These are phyloP conservation scores for Penicillium canescens DNA, from an alignment of 495 filamentous ascomycete species.

Conservation along the genomic window DNA sequence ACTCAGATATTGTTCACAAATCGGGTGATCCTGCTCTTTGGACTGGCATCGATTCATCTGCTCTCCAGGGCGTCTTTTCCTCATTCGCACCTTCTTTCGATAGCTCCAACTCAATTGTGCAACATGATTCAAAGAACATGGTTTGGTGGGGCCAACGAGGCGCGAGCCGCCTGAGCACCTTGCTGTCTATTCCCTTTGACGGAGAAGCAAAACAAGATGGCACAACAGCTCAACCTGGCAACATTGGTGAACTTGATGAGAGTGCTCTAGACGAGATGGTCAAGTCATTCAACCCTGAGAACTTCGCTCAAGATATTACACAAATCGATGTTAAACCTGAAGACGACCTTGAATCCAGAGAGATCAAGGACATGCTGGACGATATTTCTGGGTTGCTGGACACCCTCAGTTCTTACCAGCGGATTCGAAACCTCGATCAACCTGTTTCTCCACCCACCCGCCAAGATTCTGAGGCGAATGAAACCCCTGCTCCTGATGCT, in stretches of 20 bases:
- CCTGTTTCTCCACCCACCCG: constrained; percentile 27
- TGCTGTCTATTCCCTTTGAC: constrained; percentile 44
- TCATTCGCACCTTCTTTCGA: constrained; percentile 85
- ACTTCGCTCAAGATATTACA: constrained; percentile 29
- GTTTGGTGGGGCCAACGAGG: constrained; percentile 90
- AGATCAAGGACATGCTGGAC: constrained; percentile 69
- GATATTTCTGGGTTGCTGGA: constrained; percentile 84
- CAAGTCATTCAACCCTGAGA: constrained; percentile 45
- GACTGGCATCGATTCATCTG: constrained; percentile 45
- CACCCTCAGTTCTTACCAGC: constrained; percentile 83
- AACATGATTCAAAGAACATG: constrained; percentile 66
- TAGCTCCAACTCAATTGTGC: constrained; percentile 71
- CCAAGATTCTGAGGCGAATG: constrained; percentile 45
- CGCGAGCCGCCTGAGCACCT: constrained; percentile 54
- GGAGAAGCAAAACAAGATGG: constrained; percentile 35
- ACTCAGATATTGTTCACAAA: constrained; percentile 8
- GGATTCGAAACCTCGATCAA: constrained; percentile 67
- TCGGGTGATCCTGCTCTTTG: constrained; percentile 36
- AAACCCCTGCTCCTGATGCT: constrained; percentile 27
- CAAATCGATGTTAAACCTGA: constrained; percentile 43
- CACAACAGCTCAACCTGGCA: constrained; percentile 45
- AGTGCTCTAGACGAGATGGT: constrained; percentile 51
- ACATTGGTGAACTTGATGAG: constrained; percentile 48
- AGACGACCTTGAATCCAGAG: constrained; percentile 53
- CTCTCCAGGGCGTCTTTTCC: constrained; percentile 82